phyloP scores from a whole-genome alignment of 345 rosid genomes.

The Balakata baccata region DNA sequence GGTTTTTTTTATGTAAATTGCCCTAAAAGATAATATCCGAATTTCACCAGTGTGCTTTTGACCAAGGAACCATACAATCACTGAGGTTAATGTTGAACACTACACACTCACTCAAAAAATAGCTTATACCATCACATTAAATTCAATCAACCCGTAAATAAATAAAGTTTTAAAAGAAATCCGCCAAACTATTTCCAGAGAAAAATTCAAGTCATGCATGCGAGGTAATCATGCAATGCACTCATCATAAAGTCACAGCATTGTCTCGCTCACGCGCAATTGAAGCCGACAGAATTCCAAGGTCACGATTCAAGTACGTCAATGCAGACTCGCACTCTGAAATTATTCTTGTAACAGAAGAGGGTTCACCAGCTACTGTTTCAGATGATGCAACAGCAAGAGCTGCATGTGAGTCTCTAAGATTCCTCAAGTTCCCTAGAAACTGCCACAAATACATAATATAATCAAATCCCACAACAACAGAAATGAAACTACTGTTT shows the following conservation, averaged over 20 bases:
- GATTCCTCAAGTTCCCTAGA: constrained; percentile 88
- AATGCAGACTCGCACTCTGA: constrained; percentile 91
- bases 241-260: constrained; percentile 7
- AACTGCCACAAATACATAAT: constrained; percentile 50
- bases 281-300: constrained; percentile 81
- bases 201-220: too few relatives aligned
- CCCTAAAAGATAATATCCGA: too few relatives aligned
- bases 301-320: constrained; percentile 82
- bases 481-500: background rate
- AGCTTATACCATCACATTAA: background rate
- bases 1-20: background rate
- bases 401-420: constrained; percentile 92
- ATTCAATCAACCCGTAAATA: background rate
- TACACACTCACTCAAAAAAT: background rate
- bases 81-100: background rate
- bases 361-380: constrained; percentile 78
- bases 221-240: too few relatives aligned
- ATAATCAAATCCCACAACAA: background rate
- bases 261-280: constrained; percentile 68
- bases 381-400: constrained; percentile 83
- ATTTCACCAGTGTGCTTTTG: background rate
- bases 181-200: too few relatives aligned
- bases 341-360: constrained; percentile 83
- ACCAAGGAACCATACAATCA: background rate
- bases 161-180: too few relatives aligned